Conservation (phyloP, 2,329 filamentous ascomycete species). For the Ceratocystis harringtonii region DNA sequence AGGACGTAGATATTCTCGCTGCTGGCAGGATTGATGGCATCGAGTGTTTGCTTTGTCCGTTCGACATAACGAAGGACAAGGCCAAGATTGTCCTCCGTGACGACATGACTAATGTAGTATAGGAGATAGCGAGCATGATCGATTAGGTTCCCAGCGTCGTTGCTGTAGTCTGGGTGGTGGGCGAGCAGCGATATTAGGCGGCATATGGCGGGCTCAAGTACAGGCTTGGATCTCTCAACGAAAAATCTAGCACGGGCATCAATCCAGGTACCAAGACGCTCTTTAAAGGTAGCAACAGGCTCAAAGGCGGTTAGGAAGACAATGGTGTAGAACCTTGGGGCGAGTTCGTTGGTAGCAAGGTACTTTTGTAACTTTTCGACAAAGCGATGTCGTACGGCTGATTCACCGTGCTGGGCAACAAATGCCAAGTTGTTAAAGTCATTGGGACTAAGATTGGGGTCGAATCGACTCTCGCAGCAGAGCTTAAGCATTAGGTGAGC, state of each 20-base stretch:
- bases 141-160: constrained; percentile 49
- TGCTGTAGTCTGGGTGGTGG: constrained; percentile 79
- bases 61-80: constrained; percentile 87
- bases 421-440: constrained; percentile 73
- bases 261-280: constrained; percentile 73
- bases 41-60: constrained; percentile 76
- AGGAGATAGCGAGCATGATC: constrained; percentile 81
- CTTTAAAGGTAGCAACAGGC: constrained; percentile 57
- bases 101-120: constrained; percentile 72
- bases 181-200: constrained; percentile 76
- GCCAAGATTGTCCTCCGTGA: constrained; percentile 72
- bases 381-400: constrained; percentile 63
- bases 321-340: constrained; percentile 70
- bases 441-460: constrained; percentile 53
- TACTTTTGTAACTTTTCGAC: constrained; percentile 82
- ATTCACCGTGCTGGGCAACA: constrained; percentile 62
- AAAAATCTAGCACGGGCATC: constrained; percentile 62
- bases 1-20: constrained; percentile 71
- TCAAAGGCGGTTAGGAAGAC: constrained; percentile 88
- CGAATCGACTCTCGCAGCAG: constrained; percentile 59
- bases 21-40: constrained; percentile 53
- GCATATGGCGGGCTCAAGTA: constrained; percentile 68
- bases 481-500: constrained; percentile 73
- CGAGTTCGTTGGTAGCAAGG: constrained; percentile 55
- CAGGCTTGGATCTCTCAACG: constrained; percentile 41